Conservation (phyloP, 305 asterid species). For the Withania somnifera region DNA sequence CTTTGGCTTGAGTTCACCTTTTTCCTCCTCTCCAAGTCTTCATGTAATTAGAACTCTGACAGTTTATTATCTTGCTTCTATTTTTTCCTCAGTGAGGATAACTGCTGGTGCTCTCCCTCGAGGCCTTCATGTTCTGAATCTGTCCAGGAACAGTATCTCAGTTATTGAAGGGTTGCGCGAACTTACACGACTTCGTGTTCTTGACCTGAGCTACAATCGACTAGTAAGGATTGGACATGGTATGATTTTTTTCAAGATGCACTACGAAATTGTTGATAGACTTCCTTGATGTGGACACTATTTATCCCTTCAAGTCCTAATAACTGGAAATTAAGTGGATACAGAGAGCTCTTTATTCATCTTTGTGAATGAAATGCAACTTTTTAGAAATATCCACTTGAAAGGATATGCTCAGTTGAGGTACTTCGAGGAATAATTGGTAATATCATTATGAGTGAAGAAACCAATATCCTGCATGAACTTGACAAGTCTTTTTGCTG, state of each 20-base stretch:
- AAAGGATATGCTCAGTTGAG: not conserved
- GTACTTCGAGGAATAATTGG: not conserved
- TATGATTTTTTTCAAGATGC: conserved; percentile 24
- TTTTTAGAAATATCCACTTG: not conserved
- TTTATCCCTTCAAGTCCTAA: not conserved
- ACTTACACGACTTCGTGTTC: conserved; percentile 82
- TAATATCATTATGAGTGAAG: not conserved
- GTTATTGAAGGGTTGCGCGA: conserved; percentile 85
- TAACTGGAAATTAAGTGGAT: not conserved
- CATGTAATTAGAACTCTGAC: not conserved
- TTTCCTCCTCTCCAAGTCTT: not conserved
- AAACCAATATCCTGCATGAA: not conserved
- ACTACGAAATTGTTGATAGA: not conserved
- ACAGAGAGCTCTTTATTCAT: not conserved
- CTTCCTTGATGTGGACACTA: not conserved
- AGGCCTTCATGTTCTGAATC: conserved; percentile 80
- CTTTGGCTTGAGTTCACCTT: not conserved
- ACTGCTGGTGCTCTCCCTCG: conserved; percentile 93
- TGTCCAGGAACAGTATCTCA: conserved; percentile 77
- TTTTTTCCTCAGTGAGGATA: conserved; percentile 46
- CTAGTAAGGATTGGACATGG: conserved; percentile 86
- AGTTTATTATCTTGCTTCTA: not conserved
- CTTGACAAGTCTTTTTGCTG: not conserved
- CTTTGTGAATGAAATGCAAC: not conserved
- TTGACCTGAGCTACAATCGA: conserved; percentile 91